Evolutionary conservation across 2,329 filamentous ascomycete species (phyloP).

Genomic region (Pseudogymnoascus pannorum): DNA sequence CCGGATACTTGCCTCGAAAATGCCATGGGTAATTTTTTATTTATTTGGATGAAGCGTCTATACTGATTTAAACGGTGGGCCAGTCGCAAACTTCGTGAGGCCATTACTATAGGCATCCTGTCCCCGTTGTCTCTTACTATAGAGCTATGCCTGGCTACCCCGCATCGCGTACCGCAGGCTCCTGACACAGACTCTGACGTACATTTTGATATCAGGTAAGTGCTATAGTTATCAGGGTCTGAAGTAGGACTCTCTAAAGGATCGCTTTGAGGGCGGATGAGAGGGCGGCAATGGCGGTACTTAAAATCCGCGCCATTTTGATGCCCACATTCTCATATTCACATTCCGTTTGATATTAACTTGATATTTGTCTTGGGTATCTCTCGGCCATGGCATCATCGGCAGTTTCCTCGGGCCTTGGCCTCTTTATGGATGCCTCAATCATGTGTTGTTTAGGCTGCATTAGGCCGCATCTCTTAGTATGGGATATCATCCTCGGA

Average conservation of each 20-base stretch:
- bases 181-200: too few relatives aligned
- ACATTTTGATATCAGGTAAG: too few relatives aligned
- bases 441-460: not conserved
- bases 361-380: not conserved
- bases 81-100: too few relatives aligned
- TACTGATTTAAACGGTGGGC: too few relatives aligned
- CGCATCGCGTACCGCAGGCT: too few relatives aligned
- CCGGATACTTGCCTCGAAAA: too few relatives aligned
- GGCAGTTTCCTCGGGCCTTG: too few relatives aligned
- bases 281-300: not conserved
- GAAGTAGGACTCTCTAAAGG: not conserved
- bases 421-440: not conserved
- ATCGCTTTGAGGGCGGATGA: not conserved
- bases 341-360: not conserved
- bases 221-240: not conserved
- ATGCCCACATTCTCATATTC: not conserved
- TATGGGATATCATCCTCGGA: not conserved
- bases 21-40: too few relatives aligned
- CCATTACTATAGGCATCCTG: too few relatives aligned
- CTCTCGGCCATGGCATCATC: not conserved
- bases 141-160: too few relatives aligned
- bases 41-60: too few relatives aligned
- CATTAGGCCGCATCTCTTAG: not conserved
- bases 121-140: not conserved
- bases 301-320: too few relatives aligned